phyloP scores from a whole-genome alignment of 306 rosid genomes.

The Potentilla sterilis region DNA sequence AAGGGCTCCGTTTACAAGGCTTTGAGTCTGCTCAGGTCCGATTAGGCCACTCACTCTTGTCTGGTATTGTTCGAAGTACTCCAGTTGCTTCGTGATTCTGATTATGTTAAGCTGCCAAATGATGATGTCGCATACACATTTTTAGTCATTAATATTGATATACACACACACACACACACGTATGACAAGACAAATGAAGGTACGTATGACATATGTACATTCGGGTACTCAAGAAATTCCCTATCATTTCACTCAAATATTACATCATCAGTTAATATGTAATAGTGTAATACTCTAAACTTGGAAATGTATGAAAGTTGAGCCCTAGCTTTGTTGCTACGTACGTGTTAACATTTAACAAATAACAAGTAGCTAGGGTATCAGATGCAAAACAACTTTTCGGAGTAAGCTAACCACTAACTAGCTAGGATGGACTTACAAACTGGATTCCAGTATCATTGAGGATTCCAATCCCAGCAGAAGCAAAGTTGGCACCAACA shows the following conservation, averaged over 20 bases:
- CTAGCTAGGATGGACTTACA: constrained; percentile 38
- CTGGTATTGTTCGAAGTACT: constrained; percentile 61
- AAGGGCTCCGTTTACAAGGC: constrained; percentile 53
- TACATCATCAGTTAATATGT: no score
- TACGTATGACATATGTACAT: no score
- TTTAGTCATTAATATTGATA: background rate
- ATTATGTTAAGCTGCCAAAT: constrained; percentile 67
- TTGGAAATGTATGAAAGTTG: background rate
- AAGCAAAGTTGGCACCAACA: constrained; percentile 85
- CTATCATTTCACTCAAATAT: background rate
- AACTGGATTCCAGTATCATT: constrained; percentile 87
- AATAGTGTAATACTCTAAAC: background rate
- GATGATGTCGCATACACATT: background rate
- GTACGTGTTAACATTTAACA: background rate
- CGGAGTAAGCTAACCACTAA: background rate
- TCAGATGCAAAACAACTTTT: background rate
- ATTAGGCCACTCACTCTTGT: constrained; percentile 48
- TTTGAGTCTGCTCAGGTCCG: constrained; percentile 40
- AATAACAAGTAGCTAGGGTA: background rate
- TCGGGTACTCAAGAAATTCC: no score
- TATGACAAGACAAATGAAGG: no score
- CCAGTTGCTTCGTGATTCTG: constrained; percentile 52
- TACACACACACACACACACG: no score
- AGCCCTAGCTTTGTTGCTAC: background rate
- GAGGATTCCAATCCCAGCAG: constrained; percentile 91